Evolutionary conservation across 176 grass and related monocot species (phyloP), one percentile per base, ranked within the genome.

Genomic region (Echinochloa phyllopogon): DNA sequence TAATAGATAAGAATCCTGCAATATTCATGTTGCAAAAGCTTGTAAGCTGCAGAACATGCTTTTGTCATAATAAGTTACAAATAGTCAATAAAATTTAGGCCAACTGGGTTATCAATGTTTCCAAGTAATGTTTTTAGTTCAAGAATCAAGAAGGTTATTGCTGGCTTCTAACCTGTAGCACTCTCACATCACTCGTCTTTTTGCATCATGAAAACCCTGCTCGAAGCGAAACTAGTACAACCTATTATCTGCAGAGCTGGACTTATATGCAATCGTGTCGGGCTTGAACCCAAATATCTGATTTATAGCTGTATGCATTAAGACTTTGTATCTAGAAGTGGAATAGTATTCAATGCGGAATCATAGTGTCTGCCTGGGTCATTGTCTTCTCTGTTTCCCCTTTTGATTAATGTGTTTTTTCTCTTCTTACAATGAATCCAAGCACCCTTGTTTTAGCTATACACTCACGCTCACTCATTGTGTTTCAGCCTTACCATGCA

Each of bases 251-350:
- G 21, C 10, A 40, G 6, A 36, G 3, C 16, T 42, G 52, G 65
- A 56, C 29, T 21, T 71, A 37, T 11, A 23, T 6, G 12, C 4
- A 72, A 15, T 3, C 71, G 44, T 0, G 5, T 3, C 29, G 10
- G 29, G 37, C 52, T 3, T 43, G 10, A 44, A 48, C 52, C 24
- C 55, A 23, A 49, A 36, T 62, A 77, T 77, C 60, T 75, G 59
- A 41, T 66, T 84, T 41, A 8, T 80, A 80, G 14, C 23, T 73
- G n/a, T 44, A 80, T 37, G 11, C 36, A 42, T 55, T 13, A 36
- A 73, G 45, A 41, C 7, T 63, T 86, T 53, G 21, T 53, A 9
- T 78, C 45, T 53, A 36, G 2, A 62, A 41, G 55, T 44, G 36
- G 16, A 65, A 20, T 18, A 73, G 41, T 79, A 42, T 64, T 11